phyloP scores from a whole-genome alignment of 2,329 filamentous ascomycete genomes.

The Neofusicoccum umdonicola region DNA sequence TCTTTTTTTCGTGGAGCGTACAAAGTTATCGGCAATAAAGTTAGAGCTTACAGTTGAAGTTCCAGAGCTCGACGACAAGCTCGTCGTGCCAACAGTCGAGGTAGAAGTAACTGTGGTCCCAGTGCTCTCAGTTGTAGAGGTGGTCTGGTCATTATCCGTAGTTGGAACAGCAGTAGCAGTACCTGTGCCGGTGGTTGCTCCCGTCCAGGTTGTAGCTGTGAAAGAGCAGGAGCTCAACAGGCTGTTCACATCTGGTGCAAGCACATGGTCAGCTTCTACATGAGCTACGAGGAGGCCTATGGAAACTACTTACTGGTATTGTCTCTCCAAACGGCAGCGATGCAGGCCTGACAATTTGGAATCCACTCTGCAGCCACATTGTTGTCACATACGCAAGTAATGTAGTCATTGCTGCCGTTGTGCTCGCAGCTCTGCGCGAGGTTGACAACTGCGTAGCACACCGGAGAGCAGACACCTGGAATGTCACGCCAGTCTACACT shows the following conservation, averaged over 20 bases:
- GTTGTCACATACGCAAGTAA: not conserved
- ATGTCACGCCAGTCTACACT: not conserved
- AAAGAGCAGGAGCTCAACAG: not conserved
- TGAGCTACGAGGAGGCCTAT: not conserved
- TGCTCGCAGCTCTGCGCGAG: not conserved
- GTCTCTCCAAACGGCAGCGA: not conserved
- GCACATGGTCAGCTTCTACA: not conserved
- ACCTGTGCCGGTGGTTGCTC: not conserved
- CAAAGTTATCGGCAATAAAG: too few species aligned
- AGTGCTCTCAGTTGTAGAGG: too few species aligned
- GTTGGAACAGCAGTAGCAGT: not conserved
- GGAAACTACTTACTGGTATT: not conserved
- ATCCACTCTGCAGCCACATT: not conserved
- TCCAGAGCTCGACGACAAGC: not conserved
- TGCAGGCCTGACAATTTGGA: not conserved
- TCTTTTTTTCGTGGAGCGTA: too few species aligned
- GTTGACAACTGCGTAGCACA: not conserved
- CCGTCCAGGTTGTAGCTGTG: not conserved
- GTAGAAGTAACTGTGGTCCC: too few species aligned
- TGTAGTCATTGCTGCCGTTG: not conserved
- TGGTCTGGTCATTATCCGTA: not conserved
- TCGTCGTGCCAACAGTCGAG: not conserved
- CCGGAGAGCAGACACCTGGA: not conserved
- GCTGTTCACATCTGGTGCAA: not conserved
- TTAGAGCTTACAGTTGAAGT: not conserved